These are phyloP conservation scores for Didymella sp. DNA, from an alignment of 2,329 filamentous ascomycete genomes.

Conservation along the genomic window DNA sequence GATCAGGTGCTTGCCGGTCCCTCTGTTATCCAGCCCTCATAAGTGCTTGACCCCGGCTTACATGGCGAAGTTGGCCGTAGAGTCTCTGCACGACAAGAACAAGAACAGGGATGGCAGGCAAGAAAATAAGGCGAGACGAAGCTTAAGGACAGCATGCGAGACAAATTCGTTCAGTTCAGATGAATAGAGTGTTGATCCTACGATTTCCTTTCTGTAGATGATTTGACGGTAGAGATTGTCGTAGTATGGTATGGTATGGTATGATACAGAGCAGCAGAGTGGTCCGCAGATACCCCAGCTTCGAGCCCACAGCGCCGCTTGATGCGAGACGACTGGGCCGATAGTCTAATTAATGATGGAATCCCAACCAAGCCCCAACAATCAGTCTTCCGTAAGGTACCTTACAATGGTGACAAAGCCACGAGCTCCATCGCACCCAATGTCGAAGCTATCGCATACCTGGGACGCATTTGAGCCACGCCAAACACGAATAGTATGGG, in stretches of 20 bases:
- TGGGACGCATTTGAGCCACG: no score
- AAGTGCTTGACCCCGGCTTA: constrained; percentile 26
- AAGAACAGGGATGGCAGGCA: not conserved
- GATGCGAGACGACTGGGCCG: not conserved
- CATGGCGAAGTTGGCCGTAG: not conserved
- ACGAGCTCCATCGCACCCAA: no score
- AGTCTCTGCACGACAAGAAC: not conserved
- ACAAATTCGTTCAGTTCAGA: constrained; percentile 21
- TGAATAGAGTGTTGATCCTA: not conserved
- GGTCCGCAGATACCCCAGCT: constrained; percentile 18
- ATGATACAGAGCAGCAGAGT: constrained; percentile 7
- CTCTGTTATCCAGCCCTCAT: constrained; percentile 50
- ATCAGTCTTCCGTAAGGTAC: no score
- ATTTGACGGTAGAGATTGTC: constrained; percentile 15
- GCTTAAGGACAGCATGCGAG: not conserved
- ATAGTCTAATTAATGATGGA: constrained; percentile 19
- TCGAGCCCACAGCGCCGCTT: not conserved
- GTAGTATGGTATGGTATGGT: constrained; percentile 5
- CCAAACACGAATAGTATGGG: not conserved
- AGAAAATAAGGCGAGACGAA: not conserved
- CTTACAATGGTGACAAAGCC: no score
- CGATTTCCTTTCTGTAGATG: constrained; percentile 22
- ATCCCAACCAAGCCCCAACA: not conserved
- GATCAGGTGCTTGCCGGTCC: constrained; percentile 66
- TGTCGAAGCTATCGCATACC: no score